Evolutionary conservation across 176 grass and related monocot species (phyloP), one percentile per base, ranked within the genome.

Genomic region (Eleusine indica): DNA sequence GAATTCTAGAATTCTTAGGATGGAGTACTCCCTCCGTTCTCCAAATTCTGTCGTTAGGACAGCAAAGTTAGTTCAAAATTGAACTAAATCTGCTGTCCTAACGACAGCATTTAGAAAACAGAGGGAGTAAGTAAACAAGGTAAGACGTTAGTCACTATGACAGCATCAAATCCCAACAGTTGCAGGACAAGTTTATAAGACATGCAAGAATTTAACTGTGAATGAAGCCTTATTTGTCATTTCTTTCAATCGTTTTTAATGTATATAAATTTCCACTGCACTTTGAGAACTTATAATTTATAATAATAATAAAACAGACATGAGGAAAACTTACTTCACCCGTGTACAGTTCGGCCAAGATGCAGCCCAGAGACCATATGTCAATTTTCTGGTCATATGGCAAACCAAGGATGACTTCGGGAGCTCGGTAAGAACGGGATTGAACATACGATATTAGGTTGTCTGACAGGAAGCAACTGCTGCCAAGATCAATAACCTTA

Each of bases 401-500:
- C 77, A 94, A 82, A 75, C 96, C 96, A 35, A 99, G 73, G 82
- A 99, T 96, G 83, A 94, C 91, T 86, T 99, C 96, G 51, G 96
- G 96, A 87, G 96, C 89, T 74, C 96, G 88, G 80, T 99, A 99
- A 54, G 96, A 99, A 62, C 96, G 93, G 83, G 96, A 99, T 43
- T 99, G 96, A n/a, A 99, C 86, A 83, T 99, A 96, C 38, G 92
- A 74, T 66, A 43, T 96, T 58, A 99, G 89, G 69, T 87, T 96
- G 80, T 99, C 93, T 51, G 89, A 87, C 57, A 91, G 87, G 83
- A 99, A 99, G 80, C 96, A 99, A 78, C 96, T 99, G 81, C 96
- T 99, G 86, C 96, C 96, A 79, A 99, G 91, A 89, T 99, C 96
- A 71, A 99, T 99, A 84, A 99, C 86, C 77, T 99, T 99, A 63